Conservation (phyloP, 2,329 filamentous ascomycete genomes). For the Trichoderma aggressivum region DNA sequence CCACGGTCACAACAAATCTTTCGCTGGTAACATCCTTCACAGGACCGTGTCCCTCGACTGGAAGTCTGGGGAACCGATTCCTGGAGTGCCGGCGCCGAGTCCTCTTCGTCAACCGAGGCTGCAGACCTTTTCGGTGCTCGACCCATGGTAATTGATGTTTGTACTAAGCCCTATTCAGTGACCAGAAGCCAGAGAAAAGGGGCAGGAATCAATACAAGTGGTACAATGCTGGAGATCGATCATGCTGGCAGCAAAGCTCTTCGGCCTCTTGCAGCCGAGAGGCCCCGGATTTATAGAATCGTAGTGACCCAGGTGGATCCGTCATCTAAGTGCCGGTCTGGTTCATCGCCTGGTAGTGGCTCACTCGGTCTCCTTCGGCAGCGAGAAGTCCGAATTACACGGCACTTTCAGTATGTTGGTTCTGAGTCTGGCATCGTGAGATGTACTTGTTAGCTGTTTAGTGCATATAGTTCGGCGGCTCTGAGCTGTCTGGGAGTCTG, state of each 20-base stretch:
- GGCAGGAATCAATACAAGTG: not conserved
- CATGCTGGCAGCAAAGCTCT: not conserved
- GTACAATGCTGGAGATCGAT: not conserved
- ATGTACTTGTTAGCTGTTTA: not conserved
- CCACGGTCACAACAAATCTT: not conserved
- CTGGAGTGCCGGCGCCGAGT: not conserved
- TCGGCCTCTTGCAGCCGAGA: not conserved
- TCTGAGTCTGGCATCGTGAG: not conserved
- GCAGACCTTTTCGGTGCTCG: not conserved
- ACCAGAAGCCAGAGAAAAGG: not conserved
- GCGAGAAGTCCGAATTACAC: not conserved
- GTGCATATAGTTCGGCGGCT: not conserved
- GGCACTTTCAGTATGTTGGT: not conserved
- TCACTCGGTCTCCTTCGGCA: not conserved
- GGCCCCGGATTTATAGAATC: not conserved
- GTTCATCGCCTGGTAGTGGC: not conserved
- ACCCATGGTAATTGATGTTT: not conserved
- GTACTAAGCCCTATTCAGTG: not conserved
- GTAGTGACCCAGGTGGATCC: not conserved
- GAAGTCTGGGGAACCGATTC: not conserved
- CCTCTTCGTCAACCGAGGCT: not conserved
- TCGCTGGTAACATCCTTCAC: not conserved
- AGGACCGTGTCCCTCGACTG: not conserved
- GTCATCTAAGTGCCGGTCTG: not conserved
- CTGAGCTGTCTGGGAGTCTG: not conserved